These are phyloP conservation scores for Galerina marginata DNA, from an alignment of 768 basidiomycete genomes.

Conservation along the genomic window DNA sequence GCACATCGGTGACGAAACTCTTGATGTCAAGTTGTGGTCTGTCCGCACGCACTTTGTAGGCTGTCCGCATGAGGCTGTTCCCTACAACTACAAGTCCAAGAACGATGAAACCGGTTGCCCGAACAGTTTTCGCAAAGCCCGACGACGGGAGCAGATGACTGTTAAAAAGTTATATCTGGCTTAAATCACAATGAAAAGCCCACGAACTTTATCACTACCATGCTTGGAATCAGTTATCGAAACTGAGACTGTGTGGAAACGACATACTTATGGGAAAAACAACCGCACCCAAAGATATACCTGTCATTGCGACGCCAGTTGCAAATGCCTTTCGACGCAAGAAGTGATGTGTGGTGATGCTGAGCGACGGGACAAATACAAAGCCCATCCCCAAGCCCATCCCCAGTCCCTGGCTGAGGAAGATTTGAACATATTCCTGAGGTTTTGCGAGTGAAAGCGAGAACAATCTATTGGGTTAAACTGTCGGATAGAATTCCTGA, in stretches of 20 bases:
- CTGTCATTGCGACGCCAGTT: slow-evolving; percentile 42
- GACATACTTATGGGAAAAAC: slow-evolving; percentile 38
- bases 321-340: slow-evolving; percentile 38
- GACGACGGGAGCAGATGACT: slow-evolving; percentile 29
- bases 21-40: slow-evolving; percentile 24
- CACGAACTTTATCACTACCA: slow-evolving; percentile 28
- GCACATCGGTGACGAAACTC: slow-evolving; percentile 32
- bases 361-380: slow-evolving; percentile 50
- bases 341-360: slow-evolving; percentile 48
- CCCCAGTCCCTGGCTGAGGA: slow-evolving; percentile 58
- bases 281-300: slow-evolving; percentile 41
- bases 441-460: slow-evolving; percentile 18
- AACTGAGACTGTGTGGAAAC: not conserved
- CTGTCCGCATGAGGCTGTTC: too few relatives aligned
- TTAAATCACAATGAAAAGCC: not conserved
- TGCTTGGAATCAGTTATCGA: not conserved
- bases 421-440: slow-evolving; percentile 29
- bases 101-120: slow-evolving; percentile 27
- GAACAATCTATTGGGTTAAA: slow-evolving; percentile 14
- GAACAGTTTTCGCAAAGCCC: slow-evolving; percentile 33
- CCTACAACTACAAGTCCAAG: slow-evolving; percentile 29
- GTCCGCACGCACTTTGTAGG: too few relatives aligned
- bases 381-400: slow-evolving; percentile 52
- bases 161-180: too few relatives aligned
- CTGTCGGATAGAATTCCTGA: too few relatives aligned